Base-by-base conservation (phyloP, 2,329 filamentous ascomycete genomes). In the Helotiales sp. region DNA sequence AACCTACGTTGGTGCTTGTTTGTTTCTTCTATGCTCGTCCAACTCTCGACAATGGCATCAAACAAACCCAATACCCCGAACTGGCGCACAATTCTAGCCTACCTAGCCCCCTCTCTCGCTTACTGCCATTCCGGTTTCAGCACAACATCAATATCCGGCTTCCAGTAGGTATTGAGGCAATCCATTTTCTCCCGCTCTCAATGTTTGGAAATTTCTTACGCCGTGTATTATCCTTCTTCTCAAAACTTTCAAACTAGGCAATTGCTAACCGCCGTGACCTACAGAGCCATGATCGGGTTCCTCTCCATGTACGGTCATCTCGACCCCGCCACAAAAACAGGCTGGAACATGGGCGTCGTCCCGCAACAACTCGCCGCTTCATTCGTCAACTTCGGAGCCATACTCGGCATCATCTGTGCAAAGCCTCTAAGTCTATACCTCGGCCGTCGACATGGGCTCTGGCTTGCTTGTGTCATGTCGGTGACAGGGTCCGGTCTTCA, bases 201-300 rank as follows among this genome's bases (percentile, higher is more conserved):
- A n/a, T n/a, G n/a, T n/a, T n/a, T n/a, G n/a, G n/a, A n/a, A n/a
- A n/a, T n/a, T n/a, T n/a, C n/a, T n/a, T n/a, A n/a, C n/a, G n/a
- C n/a, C n/a, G n/a, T n/a, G n/a, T n/a, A n/a, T n/a, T n/a, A n/a
- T n/a, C n/a, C n/a, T n/a, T n/a, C n/a, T n/a, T n/a, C n/a, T n/a
- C n/a, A n/a, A n/a, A n/a, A n/a, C n/a, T n/a, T n/a, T n/a, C n/a
- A n/a, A n/a, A n/a, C n/a, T n/a, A n/a, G n/a, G n/a, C n/a, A n/a
- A n/a, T n/a, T n/a, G n/a, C n/a, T n/a, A n/a, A n/a, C n/a, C n/a
- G n/a, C n/a, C n/a, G n/a, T n/a, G n/a, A n/a, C n/a, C n/a, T n/a
- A n/a, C n/a, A n/a, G n/a, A 61, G 59, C 59, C 43, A 61, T 61
- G 59, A 10, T n/a, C 43, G 59, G 59, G 8, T 61, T 61, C 30